Conservation (phyloP, 345 rosid species). For the Boechera retrofracta region DNA sequence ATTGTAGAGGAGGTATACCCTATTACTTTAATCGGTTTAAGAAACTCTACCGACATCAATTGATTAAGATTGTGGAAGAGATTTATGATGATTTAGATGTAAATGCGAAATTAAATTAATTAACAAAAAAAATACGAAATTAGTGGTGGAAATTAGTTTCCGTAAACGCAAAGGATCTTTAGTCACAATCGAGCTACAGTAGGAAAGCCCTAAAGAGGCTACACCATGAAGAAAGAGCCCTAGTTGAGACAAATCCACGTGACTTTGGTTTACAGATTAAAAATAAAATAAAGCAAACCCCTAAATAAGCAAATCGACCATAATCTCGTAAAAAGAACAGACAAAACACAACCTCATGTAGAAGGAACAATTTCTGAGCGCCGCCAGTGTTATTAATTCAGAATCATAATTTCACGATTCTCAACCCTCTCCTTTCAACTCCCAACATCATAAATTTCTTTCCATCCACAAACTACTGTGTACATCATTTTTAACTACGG, state of each 20-base stretch:
- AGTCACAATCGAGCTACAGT: constrained; percentile 43
- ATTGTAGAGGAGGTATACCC: background rate
- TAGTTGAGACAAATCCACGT: constrained; percentile 50
- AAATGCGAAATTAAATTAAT: background rate
- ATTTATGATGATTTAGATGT: background rate
- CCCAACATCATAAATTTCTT: constrained; percentile 34
- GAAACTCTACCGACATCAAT: background rate
- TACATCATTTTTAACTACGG: background rate
- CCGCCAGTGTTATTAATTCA: constrained; percentile 43
- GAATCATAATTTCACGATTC: constrained; percentile 42
- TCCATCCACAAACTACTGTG: constrained; percentile 22
- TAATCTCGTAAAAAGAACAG: constrained; percentile 48
- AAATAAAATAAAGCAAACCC: constrained; percentile 19
- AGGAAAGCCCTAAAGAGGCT: constrained; percentile 37
- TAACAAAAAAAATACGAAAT: background rate
- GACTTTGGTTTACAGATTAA: constrained; percentile 32
- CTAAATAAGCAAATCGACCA: constrained; percentile 48
- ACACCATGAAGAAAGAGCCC: constrained; percentile 44
- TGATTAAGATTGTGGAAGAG: background rate
- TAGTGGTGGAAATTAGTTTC: constrained; percentile 24
- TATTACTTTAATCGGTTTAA: background rate
- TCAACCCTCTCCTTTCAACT: constrained; percentile 30
- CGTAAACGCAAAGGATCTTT: constrained; percentile 30
- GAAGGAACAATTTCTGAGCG: constrained; percentile 52
- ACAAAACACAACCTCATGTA: constrained; percentile 48